Evolutionary conservation across 2,329 filamentous ascomycete genomes (phyloP).

Genomic region (Aquanectria penicillioides): DNA sequence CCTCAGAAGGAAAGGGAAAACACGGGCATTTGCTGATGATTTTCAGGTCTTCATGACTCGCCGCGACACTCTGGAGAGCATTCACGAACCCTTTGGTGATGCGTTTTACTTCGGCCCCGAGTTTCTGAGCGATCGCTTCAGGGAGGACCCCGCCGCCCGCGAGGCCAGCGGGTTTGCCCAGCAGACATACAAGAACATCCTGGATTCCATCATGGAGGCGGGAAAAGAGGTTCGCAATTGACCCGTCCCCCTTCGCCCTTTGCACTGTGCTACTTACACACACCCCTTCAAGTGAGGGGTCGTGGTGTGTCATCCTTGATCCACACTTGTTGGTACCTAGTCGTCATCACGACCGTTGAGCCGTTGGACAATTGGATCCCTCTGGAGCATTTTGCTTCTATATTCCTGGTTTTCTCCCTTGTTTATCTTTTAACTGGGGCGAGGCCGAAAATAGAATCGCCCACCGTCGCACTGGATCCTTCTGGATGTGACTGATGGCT

Average conservation of each 20-base stretch:
- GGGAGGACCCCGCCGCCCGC: slow-evolving; percentile 68
- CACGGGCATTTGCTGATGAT: background rate
- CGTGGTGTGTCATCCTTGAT: slow-evolving; percentile 3
- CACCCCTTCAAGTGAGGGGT: slow-evolving; percentile 20
- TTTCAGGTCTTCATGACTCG: slow-evolving; percentile 94
- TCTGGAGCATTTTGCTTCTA: no score
- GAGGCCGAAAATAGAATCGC: no score
- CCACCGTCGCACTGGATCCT: background rate
- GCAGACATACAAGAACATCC: slow-evolving; percentile 79
- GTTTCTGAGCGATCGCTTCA: slow-evolving; percentile 81
- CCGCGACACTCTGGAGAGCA: slow-evolving; percentile 79
- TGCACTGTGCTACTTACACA: slow-evolving; percentile 28
- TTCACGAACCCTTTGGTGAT: slow-evolving; percentile 97
- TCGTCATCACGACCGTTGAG: background rate
- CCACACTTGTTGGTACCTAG: slow-evolving; percentile 7
- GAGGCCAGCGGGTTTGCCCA: slow-evolving; percentile 72
- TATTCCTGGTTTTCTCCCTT: background rate
- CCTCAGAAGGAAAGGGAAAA: no score
- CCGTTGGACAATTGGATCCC: background rate
- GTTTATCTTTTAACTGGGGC: background rate
- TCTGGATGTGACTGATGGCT: slow-evolving; percentile 30
- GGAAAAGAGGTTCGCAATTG: slow-evolving; percentile 72
- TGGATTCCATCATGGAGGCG: slow-evolving; percentile 79
- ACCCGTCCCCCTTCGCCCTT: slow-evolving; percentile 25
- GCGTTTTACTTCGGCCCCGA: slow-evolving; percentile 97